Conservation (phyloP, 257 asterid genomes). For the Solanum chilense region DNA sequence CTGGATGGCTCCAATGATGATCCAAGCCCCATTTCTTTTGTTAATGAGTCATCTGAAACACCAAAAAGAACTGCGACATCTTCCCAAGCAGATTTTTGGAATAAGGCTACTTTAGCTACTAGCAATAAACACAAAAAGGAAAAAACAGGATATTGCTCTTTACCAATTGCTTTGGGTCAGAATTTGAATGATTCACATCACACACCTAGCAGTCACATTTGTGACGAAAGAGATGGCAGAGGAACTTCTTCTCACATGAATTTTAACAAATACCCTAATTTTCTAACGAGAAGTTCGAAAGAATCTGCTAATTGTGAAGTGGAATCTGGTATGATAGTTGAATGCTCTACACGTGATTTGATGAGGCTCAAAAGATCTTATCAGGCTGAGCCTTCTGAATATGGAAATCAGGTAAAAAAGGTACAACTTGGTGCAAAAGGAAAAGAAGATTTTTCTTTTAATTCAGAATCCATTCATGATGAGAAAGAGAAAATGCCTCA, state of each 20-base stretch:
- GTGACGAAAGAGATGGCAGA: slow-evolving; percentile 16
- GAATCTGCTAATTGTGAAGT: slow-evolving; percentile 7
- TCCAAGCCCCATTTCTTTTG: slow-evolving; percentile 21
- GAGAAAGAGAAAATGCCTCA: slow-evolving; percentile 11
- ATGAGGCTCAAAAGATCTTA: slow-evolving; percentile 79
- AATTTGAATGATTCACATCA: slow-evolving; percentile 20
- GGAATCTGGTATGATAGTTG: slow-evolving; percentile 26
- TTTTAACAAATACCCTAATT: neutral
- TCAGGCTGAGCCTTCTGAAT: slow-evolving; percentile 34
- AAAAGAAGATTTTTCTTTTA: slow-evolving; percentile 13
- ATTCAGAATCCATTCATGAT: slow-evolving; percentile 8
- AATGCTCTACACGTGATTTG: slow-evolving; percentile 70
- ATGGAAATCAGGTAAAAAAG: slow-evolving; percentile 15
- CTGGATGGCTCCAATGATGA: slow-evolving; percentile 74
- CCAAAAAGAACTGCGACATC: slow-evolving; percentile 24
- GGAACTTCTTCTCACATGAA: neutral
- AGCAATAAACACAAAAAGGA: slow-evolving; percentile 29
- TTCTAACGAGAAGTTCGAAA: neutral
- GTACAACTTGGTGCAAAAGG: slow-evolving; percentile 1
- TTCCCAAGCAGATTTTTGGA: slow-evolving; percentile 8
- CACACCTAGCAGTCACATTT: slow-evolving; percentile 12
- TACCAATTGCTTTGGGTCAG: slow-evolving; percentile 46
- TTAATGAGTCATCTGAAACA: slow-evolving; percentile 23
- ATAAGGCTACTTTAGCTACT: slow-evolving; percentile 21
- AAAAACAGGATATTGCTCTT: slow-evolving; percentile 62